Evolutionary conservation across 2,329 filamentous ascomycete species (phyloP), one percentile per base, ranked within the genome.

Genomic region (Colletotrichum limetticola): DNA sequence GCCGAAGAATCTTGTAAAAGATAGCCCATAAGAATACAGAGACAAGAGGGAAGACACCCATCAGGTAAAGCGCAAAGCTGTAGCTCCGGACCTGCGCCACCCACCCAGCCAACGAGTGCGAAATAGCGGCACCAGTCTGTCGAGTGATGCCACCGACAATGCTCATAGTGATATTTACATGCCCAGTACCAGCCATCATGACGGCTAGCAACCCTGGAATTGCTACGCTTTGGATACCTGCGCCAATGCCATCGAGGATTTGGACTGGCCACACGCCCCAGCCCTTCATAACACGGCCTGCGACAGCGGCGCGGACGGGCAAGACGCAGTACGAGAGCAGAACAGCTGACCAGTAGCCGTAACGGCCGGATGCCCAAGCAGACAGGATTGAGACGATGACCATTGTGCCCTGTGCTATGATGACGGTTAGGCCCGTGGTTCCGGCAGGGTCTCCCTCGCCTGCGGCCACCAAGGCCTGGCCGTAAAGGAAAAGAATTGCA

Each of bases 341-440:
- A 9, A 72, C 32, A 12, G 66, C 26, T 1, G 63, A 46, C 70
- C 70, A 72, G 59, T 69, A 72, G 0, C 66, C 70, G 24, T 26
- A 22, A 4, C 70, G 70, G 1, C 70, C 66, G 9, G 66, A 58
- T 8, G 68, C n/a, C 66, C 70, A 72, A 11, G 70, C 57, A n/a
- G 66, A 69, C 30, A 64, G 2, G 19, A 72, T 14, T 4, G 66
- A 72, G 6, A 72, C 42, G 30, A 64, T 42, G 37, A 72, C 55
- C 70, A 72, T 72, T 7, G 70, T 69, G 1, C 70, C 70, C 53
- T 72, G 70, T 3, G 66, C 53, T 12, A 69, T 72, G 59, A 72
- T 72, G 12, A 72, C 70, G 7, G 70, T 72, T 2, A 72, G 32
- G 1, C 70, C 70, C 9, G 70, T 72, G 3, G 70, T 72, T n/a